phyloP scores from a whole-genome alignment of 371 early-diverging fungal species.

The Catenaria anguillulae region DNA sequence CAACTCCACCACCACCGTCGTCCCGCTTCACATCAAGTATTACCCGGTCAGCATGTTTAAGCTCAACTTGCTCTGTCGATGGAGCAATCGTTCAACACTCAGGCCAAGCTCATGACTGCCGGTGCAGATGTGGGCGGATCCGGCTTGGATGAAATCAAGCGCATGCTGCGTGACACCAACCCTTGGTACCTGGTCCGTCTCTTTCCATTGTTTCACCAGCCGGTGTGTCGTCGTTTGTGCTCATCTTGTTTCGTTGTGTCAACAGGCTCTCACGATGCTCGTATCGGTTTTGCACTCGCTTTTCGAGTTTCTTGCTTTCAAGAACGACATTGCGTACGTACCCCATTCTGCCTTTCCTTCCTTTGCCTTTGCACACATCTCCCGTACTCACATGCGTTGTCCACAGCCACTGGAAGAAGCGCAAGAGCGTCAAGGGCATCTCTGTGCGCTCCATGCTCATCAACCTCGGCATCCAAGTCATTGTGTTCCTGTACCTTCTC shows the following conservation, averaged over 20 bases:
- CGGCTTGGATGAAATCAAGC: conserved; percentile 53
- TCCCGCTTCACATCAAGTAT: conserved; percentile 52
- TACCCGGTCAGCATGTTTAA: conserved; percentile 59
- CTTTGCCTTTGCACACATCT: no score
- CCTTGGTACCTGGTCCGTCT: conserved; percentile 42
- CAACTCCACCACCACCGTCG: conserved; percentile 12
- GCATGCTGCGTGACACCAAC: conserved; percentile 82
- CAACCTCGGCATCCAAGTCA: conserved; percentile 67
- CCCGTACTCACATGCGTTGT: neutral
- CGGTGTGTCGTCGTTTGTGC: no score
- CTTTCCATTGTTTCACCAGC: no score
- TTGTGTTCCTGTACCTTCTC: conserved; percentile 74
- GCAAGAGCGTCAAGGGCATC: conserved; percentile 65
- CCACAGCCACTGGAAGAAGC: conserved; percentile 45
- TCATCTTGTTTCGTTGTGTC: no score
- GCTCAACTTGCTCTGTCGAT: conserved; percentile 51
- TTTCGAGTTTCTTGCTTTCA: conserved; percentile 89
- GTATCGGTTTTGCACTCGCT: conserved; percentile 70
- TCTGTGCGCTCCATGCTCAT: conserved; percentile 66
- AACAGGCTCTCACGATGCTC: conserved; percentile 42
- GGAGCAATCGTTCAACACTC: conserved; percentile 45
- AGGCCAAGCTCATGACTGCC: conserved; percentile 44
- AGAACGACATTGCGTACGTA: conserved; percentile 48
- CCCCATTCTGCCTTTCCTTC: no score
- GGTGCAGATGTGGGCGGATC: conserved; percentile 16